Base-by-base conservation (phyloP, 805 yeast species). In the Pichia nanzhaoensis region DNA sequence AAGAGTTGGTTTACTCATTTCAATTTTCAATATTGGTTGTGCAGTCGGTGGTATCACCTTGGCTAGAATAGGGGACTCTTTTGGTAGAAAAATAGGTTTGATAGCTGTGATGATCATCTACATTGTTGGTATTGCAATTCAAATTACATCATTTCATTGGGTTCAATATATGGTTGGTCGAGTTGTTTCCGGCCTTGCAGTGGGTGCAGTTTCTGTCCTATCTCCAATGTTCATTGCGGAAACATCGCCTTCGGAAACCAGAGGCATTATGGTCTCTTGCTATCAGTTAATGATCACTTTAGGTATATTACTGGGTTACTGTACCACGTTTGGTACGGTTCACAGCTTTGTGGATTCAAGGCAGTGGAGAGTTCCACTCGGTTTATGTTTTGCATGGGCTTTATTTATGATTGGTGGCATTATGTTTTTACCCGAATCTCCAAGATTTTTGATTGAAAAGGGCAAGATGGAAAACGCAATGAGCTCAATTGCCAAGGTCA, bases 21-120 rank as follows among this genome's bases (percentile, higher is more conserved):
- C 85, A 16, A 75, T 81, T 41, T 82, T 80, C 66, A 79, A 80
- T 62, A 64, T 78, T 54, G 85, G 85, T 39, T 80, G 86, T 67
- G 84, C 84, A 43, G 61, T 82, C 46, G 89, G 89, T 59, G 83
- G 84, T 59, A 58, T 82, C 20, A 61, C 71, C 42, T 64, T 81
- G 32, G 70, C 78, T 40, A 76, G 73, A 55, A 44, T 68, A 27
- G 84, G 77, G 55, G 87, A 82, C 55, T 52, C 61, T 14, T 64
- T 62, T 48, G 87, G 87, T 49, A 71, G 87, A 65, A 77, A 78
- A 58, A 45, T 60, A 39, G 82, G 80, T 48, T 60, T 82, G 34
- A 69, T 69, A 65, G 46, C 65, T 33, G 69, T 77, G 45, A 69
- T 78, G 70, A 56, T 65, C 18, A 65, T 81, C 46, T 81, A 80